Evolutionary conservation across 1,284 basidiomycete species (phyloP).

Genomic region (Malassezia pachydermatis): DNA sequence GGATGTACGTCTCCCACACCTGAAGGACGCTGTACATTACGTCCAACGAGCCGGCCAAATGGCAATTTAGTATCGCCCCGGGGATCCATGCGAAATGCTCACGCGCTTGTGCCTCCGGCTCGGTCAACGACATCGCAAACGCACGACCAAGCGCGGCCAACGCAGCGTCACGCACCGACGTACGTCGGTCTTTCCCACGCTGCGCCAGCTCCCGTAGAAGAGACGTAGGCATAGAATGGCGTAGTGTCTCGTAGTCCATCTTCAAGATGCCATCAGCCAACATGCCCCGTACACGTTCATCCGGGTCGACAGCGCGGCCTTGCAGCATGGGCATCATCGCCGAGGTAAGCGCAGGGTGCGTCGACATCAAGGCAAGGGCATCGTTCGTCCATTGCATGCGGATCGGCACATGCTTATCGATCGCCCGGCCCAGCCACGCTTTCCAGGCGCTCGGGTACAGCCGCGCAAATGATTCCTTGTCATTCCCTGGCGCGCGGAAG

Average conservation of each 20-base stretch:
- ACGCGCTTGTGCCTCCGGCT: conserved; percentile 62
- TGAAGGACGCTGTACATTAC: conserved; percentile 51
- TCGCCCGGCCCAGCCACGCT: conserved; percentile 68
- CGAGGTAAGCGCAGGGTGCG: conserved; percentile 51
- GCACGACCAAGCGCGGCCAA: conserved; percentile 66
- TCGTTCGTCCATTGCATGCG: conserved; percentile 71
- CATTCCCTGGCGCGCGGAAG: conserved; percentile 52
- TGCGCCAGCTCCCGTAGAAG: conserved; percentile 62
- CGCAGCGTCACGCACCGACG: conserved; percentile 70
- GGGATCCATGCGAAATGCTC: conserved; percentile 91
- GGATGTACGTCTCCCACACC: conserved; percentile 62
- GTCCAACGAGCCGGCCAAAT: conserved; percentile 48
- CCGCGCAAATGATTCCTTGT: conserved; percentile 56
- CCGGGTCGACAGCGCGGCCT: conserved; percentile 57
- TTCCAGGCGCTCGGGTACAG: conserved; percentile 78
- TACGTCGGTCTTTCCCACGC: conserved; percentile 76
- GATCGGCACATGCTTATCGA: conserved; percentile 65
- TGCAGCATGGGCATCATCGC: conserved; percentile 18
- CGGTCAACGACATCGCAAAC: conserved; percentile 71
- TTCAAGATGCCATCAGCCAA: conserved; percentile 70
- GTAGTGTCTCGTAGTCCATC: conserved; percentile 77
- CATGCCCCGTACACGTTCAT: conserved; percentile 79
- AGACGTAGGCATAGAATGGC: conserved; percentile 65
- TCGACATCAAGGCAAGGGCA: conserved; percentile 48
- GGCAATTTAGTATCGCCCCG: conserved; percentile 57